These are phyloP conservation scores for Triangularia verruculosa DNA, from an alignment of 2,329 filamentous ascomycete genomes.

Conservation along the genomic window DNA sequence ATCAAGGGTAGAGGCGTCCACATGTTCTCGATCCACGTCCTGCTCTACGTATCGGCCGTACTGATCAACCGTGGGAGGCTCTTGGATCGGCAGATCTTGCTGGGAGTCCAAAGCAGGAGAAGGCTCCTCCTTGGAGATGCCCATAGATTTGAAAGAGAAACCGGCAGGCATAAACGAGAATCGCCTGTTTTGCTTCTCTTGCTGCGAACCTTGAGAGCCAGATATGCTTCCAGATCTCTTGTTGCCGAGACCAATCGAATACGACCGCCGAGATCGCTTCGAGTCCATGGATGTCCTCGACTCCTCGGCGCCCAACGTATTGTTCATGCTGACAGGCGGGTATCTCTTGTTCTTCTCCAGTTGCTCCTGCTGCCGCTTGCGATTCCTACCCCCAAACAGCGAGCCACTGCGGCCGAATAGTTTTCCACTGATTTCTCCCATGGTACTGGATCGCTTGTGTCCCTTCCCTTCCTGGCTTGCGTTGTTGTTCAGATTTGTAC, in stretches of 20 bases:
- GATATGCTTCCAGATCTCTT: constrained; percentile 67
- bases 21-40: constrained; percentile 24
- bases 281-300: constrained; percentile 69
- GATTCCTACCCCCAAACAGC: constrained; percentile 65
- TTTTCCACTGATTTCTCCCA: constrained; percentile 78
- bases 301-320: constrained; percentile 59
- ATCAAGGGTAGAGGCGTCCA: constrained; percentile 31
- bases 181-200: constrained; percentile 57
- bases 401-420: constrained; percentile 81
- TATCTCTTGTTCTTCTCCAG: constrained; percentile 68
- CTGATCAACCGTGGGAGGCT: constrained; percentile 40
- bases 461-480: constrained; percentile 43
- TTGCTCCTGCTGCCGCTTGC: constrained; percentile 48
- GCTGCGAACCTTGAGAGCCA: constrained; percentile 52
- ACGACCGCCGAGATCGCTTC: constrained; percentile 62
- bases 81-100: constrained; percentile 52
- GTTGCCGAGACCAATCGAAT: constrained; percentile 66
- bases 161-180: constrained; percentile 68
- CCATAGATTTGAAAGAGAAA: constrained; percentile 64
- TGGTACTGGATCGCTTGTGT: constrained; percentile 71
- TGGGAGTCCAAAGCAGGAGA: constrained; percentile 49
- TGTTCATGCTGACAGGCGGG: constrained; percentile 88
- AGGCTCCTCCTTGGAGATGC: constrained; percentile 54
- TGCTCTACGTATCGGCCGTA: constrained; percentile 37
- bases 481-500: constrained; percentile 28